These are phyloP conservation scores for Phoma herbarum DNA, from an alignment of 2,329 filamentous ascomycete genomes.

Conservation along the genomic window DNA sequence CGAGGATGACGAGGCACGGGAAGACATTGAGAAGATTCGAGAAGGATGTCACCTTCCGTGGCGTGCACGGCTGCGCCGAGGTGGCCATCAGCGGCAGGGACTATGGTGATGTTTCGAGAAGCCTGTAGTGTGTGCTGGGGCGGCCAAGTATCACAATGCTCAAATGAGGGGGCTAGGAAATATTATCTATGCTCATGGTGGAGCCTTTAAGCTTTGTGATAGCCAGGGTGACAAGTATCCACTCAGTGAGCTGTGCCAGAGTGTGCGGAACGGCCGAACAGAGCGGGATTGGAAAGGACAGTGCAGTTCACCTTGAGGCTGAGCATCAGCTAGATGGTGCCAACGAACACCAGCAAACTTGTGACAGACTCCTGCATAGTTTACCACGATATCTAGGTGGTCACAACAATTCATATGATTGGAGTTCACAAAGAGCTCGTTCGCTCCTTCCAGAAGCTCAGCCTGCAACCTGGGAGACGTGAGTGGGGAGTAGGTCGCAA, in stretches of 20 bases:
- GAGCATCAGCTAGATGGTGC: not conserved
- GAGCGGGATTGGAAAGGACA: not conserved
- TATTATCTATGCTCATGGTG: not conserved
- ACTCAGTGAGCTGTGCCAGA: not conserved
- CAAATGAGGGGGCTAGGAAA: not conserved
- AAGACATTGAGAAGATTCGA: not conserved
- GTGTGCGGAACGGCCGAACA: not conserved
- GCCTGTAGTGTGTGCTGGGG: not conserved
- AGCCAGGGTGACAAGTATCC: too few species aligned
- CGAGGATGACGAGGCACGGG: conserved; percentile 13
- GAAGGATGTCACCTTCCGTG: not conserved
- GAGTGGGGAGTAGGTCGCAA: not conserved
- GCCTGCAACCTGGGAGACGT: not conserved
- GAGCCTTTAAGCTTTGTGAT: not conserved
- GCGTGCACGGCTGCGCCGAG: not conserved
- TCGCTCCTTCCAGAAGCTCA: not conserved
- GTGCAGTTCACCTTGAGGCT: not conserved
- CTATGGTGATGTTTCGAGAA: conserved; percentile 1
- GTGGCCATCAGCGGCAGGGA: not conserved
- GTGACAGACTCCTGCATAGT: not conserved
- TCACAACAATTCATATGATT: not conserved
- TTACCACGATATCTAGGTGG: not conserved
- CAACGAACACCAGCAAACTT: not conserved
- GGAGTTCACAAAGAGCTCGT: not conserved
- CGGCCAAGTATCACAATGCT: not conserved